A percentile compares a stretch with the other conserved stretches of the same genome.
Evolutionary conservation across 2,329 filamentous ascomycete species (phyloP).

Genomic region (Graphilbum sp.): DNA sequence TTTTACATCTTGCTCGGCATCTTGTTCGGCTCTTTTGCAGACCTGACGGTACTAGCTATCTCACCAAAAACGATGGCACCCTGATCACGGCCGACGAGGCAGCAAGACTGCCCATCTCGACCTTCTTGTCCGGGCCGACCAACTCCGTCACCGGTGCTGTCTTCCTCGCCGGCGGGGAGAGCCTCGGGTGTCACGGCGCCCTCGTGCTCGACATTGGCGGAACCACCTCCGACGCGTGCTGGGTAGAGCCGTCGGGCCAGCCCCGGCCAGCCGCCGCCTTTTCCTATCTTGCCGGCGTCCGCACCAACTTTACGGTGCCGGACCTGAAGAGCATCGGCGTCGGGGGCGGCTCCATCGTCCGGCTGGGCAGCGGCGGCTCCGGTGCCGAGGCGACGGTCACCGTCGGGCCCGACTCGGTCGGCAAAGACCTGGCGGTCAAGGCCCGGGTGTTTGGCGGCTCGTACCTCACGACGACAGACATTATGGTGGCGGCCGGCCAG

Average conservation of each 20-base stretch:
- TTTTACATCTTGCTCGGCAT: too few species aligned
- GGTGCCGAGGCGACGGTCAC: constrained; percentile 23
- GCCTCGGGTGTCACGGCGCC: not conserved
- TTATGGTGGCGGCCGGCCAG: constrained; percentile 16
- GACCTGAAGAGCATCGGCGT: constrained; percentile 23
- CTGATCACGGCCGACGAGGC: constrained; percentile 36
- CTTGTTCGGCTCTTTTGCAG: too few species aligned
- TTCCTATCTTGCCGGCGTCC: constrained; percentile 27
- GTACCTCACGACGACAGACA: constrained; percentile 42
- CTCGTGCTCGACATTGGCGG: constrained; percentile 37
- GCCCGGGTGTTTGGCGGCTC: constrained; percentile 39
- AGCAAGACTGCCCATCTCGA: constrained; percentile 32
- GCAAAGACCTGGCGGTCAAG: constrained; percentile 29
- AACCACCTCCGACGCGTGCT: constrained; percentile 34
- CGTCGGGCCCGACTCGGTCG: constrained; percentile 13
- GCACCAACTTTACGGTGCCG: constrained; percentile 22
- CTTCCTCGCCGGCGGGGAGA: constrained; percentile 17
- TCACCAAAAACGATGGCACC: constrained; percentile 50
- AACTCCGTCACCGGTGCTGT: constrained; percentile 31
- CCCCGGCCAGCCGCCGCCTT: constrained; percentile 29
- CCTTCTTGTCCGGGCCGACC: constrained; percentile 21
- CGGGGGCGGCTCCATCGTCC: constrained; percentile 26
- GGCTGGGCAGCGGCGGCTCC: constrained; percentile 11
- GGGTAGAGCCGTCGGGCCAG: constrained; percentile 29
- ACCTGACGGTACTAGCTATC: too few species aligned